phyloP scores from a whole-genome alignment of 1,139 yeast genomes.

The Hyphopichia wangnamkhiaoensis region DNA sequence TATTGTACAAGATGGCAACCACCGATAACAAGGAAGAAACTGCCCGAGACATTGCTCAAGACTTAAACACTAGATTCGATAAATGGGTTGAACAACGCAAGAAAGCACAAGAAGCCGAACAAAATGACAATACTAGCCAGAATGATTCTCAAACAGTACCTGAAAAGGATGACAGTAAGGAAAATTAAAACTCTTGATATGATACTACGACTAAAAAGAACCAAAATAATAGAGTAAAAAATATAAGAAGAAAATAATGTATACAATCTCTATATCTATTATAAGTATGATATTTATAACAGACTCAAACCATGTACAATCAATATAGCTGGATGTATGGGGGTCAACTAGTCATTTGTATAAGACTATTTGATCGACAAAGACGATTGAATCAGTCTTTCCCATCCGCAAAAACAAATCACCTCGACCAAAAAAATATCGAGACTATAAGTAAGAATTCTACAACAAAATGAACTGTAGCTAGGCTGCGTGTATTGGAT shows the following conservation, averaged over 20 bases:
- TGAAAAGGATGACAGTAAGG: no score
- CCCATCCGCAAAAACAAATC: constrained; percentile 14
- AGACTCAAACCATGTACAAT: constrained; percentile 60
- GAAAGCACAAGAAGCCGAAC: constrained; percentile 15
- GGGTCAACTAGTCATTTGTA: constrained; percentile 16
- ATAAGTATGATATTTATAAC: constrained; percentile 36
- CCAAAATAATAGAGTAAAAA: constrained; percentile 3
- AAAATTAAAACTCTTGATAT: no score
- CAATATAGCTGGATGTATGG: constrained; percentile 33
- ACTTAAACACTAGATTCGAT: constrained; percentile 30
- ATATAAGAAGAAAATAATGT: constrained; percentile 24
- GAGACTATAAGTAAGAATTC: not conserved
- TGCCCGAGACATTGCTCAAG: constrained; percentile 41
- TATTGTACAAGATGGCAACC: constrained; percentile 31
- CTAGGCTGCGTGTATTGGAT: no score
- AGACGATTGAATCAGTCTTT: constrained; percentile 3
- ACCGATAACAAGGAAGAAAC: constrained; percentile 35
- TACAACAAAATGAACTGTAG: not conserved
- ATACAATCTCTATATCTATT: constrained; percentile 58
- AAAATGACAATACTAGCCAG: constrained; percentile 8
- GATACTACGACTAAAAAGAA: no score
- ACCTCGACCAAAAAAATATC: no score
- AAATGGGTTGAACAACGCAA: constrained; percentile 29
- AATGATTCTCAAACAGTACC: no score
- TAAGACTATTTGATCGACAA: constrained; percentile 6